These are phyloP conservation scores for Epichloe sibirici DNA, from an alignment of 2,329 filamentous ascomycete genomes.

Conservation along the genomic window DNA sequence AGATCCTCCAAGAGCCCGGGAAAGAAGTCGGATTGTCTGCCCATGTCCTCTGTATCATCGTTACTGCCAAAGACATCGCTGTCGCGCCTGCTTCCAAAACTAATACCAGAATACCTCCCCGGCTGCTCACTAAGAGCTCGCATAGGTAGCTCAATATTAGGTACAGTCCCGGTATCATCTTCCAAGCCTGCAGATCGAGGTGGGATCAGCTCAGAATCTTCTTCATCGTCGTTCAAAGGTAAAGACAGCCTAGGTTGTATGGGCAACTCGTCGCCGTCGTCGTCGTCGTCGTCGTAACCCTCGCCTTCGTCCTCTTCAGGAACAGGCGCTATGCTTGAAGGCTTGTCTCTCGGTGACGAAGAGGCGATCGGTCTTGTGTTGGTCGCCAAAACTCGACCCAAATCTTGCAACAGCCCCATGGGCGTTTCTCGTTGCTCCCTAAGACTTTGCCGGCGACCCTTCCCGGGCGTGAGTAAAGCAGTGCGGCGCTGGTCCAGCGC, in stretches of 20 bases:
- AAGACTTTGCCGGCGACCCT: conserved; percentile 43
- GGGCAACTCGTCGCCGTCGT: conserved; percentile 27
- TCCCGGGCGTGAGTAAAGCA: conserved; percentile 47
- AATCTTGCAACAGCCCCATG: conserved; percentile 37
- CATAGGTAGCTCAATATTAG: conserved; percentile 48
- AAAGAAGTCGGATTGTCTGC: conserved; percentile 40
- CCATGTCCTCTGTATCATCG: conserved; percentile 28
- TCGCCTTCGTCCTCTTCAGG: conserved; percentile 27
- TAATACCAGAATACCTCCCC: conserved; percentile 36
- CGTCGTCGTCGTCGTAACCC: neutral
- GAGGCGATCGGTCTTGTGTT: conserved; percentile 30
- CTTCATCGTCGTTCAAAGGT: conserved; percentile 37
- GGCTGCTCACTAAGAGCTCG: conserved; percentile 36
- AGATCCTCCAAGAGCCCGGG: conserved; percentile 34
- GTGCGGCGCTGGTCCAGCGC: conserved; percentile 47
- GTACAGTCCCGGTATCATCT: conserved; percentile 45
- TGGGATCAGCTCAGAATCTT: conserved; percentile 34
- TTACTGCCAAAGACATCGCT: conserved; percentile 36
- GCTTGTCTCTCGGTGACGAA: conserved; percentile 28
- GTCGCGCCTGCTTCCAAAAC: conserved; percentile 38
- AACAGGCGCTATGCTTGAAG: conserved; percentile 17
- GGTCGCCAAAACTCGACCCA: conserved; percentile 42
- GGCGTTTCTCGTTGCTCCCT: conserved; percentile 45
- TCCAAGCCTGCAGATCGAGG: conserved; percentile 43
- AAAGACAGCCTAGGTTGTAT: conserved; percentile 44